Base-by-base conservation (phyloP, 768 basidiomycete species). In the button mushroom (Agaricus bisporus) region DNA sequence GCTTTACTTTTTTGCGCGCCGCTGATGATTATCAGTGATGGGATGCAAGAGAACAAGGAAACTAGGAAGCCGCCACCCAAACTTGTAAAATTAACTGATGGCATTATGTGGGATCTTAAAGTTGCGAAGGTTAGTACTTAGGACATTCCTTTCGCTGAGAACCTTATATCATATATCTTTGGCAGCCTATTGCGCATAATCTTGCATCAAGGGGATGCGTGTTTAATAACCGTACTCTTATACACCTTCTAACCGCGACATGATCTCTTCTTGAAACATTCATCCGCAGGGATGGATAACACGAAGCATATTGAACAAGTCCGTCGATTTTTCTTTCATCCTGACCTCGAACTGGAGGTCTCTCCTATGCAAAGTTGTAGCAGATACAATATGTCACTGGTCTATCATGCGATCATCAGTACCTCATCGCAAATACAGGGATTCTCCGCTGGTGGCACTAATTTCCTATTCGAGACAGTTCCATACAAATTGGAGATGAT, bases 401-500 rank as follows among this genome's bases (percentile, higher is more conserved):
- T 1, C 41, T 22, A 22, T 15, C 26, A n/a, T 42, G 11, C 32
- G 5, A n/a, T 17, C 20, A 8, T 26, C 18, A 50, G 14, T 2
- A 4, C 15, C 18, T 4, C 29, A 48, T 22, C 6, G 6, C 18
- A 11, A 15, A 17, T 18, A 32, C 12, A 70, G 77, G 77, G 76
- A 4, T 79, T 84, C 66, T 79, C 77, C 38, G 79, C 80, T 9
- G 76, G 75, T 11, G 82, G 82, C 11, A 74, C 71, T 3, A 73
- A 83, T 60, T 62, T 83, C 58, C 66, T 83, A 1, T 81, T 84
- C 56, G 82, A 83, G 60, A 69, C 60, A 83, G 83, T 51, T 62
- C 74, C 55, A 68, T 86, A 38, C 68, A 73, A 46, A 84, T 83
- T 50, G 82, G 81, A 3, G 82, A 84, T 51, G 82, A 85, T 60